Conservation (phyloP, 2,329 filamentous ascomycete species). For the Magnaporthiopsis rhizophila region DNA sequence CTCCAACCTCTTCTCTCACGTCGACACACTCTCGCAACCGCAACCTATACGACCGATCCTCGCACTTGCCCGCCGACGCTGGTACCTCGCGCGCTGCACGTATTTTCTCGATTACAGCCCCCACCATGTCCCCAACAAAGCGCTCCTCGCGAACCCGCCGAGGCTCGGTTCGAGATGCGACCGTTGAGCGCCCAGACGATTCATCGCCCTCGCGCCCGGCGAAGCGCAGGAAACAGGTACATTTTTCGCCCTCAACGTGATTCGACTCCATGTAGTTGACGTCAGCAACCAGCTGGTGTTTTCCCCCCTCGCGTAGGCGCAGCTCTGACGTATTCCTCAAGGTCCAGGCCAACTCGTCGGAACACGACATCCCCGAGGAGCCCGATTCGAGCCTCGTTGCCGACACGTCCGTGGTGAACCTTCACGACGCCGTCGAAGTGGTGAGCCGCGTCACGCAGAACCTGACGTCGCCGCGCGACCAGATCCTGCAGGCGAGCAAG, state of each 20-base stretch:
- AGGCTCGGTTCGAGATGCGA: slow-evolving; percentile 14
- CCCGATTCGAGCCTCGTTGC: slow-evolving; percentile 34
- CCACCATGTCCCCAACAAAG: slow-evolving; percentile 5
- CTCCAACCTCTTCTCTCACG: neutral
- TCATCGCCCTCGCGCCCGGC: slow-evolving; percentile 54
- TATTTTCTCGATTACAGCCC: neutral
- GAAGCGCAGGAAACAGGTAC: slow-evolving; percentile 57
- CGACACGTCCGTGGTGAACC: slow-evolving; percentile 29
- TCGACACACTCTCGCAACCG: too few species aligned
- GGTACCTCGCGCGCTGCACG: neutral
- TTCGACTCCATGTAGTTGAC: neutral
- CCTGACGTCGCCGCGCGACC: slow-evolving; percentile 31
- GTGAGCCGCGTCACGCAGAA: slow-evolving; percentile 48
- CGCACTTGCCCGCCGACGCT: neutral
- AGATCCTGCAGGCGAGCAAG: slow-evolving; percentile 48
- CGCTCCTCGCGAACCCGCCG: slow-evolving; percentile 6
- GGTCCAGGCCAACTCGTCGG: slow-evolving; percentile 12
- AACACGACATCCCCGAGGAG: slow-evolving; percentile 33
- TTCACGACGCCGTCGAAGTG: slow-evolving; percentile 46
- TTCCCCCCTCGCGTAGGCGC: too few species aligned
- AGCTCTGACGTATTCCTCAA: neutral
- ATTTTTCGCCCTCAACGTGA: slow-evolving; percentile 8
- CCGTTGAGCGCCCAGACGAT: slow-evolving; percentile 27
- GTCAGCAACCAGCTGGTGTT: neutral
- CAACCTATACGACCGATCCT: neutral